phyloP scores from a whole-genome alignment of 257 asterid genomes.

The Cordia subcordata region DNA sequence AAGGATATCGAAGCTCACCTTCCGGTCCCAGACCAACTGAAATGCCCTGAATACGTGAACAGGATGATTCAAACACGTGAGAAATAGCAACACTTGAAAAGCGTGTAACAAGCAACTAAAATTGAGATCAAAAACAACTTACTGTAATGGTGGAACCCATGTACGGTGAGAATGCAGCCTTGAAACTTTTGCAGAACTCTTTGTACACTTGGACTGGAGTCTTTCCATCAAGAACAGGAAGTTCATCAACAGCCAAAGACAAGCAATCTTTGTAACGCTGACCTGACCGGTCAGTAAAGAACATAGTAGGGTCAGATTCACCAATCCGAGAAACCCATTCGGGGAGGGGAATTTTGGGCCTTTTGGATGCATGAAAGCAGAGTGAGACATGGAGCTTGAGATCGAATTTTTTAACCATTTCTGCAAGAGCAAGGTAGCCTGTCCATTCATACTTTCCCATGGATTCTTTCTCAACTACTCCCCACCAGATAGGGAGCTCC shows the following conservation, averaged over 20 bases:
- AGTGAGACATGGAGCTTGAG: conserved; percentile 69
- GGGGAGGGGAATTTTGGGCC: conserved; percentile 45
- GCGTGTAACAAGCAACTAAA: not conserved
- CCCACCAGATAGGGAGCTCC: conserved; percentile 97
- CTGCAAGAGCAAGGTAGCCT: conserved; percentile 57
- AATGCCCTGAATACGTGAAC: conserved; percentile 43
- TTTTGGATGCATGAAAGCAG: conserved; percentile 61
- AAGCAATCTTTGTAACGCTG: conserved; percentile 51
- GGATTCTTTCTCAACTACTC: conserved; percentile 63
- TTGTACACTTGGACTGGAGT: conserved; percentile 64
- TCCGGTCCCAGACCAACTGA: conserved; percentile 87
- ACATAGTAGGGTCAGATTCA: conserved; percentile 48
- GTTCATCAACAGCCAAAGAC: conserved; percentile 61
- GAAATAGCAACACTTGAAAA: not conserved
- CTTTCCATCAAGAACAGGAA: conserved; percentile 74
- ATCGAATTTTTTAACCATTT: conserved; percentile 54
- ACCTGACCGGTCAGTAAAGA: conserved; percentile 60
- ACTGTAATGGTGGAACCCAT: conserved; percentile 78
- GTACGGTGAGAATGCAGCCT: conserved; percentile 49
- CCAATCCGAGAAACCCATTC: conserved; percentile 68
- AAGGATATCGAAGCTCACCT: conserved; percentile 86
- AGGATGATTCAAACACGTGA: not conserved
- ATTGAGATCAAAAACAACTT: conserved; percentile 9
- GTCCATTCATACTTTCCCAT: conserved; percentile 71
- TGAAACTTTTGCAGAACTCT: conserved; percentile 64